These are phyloP conservation scores for Yarrowia yakushimensis DNA, from an alignment of 805 yeast genomes.

Conservation along the genomic window DNA sequence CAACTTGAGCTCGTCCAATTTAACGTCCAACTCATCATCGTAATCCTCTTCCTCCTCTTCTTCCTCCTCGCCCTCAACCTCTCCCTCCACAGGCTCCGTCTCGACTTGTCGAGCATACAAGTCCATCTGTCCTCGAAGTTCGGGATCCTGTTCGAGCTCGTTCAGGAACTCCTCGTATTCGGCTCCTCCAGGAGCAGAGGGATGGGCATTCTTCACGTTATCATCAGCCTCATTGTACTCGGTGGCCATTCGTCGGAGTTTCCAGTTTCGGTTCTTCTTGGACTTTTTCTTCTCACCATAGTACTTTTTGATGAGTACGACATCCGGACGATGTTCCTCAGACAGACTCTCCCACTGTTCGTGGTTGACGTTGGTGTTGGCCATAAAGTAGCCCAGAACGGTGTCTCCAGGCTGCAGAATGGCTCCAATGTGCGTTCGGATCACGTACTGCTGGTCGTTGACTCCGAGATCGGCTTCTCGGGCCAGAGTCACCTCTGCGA, in stretches of 20 bases:
- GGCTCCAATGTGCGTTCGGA: constrained; percentile 90
- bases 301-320: constrained; percentile 81
- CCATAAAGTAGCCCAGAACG: constrained; percentile 82
- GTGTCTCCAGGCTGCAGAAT: constrained; percentile 96
- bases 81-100: constrained; percentile 44
- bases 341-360: constrained; percentile 74
- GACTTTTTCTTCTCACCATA: constrained; percentile 76
- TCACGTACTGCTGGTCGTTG: constrained; percentile 76
- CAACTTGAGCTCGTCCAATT: constrained; percentile 68
- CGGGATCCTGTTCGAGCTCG: constrained; percentile 87
- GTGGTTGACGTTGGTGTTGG: constrained; percentile 83
- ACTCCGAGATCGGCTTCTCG: constrained; percentile 83
- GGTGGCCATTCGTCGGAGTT: constrained; percentile 94
- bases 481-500: constrained; percentile 91
- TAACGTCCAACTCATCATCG: constrained; percentile 28
- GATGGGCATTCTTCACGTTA: constrained; percentile 1
- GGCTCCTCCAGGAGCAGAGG: constrained; percentile 24
- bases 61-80: constrained; percentile 28
- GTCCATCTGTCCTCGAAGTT: constrained; percentile 76
- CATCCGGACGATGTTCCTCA: constrained; percentile 70
- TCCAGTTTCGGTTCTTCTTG: constrained; percentile 79
- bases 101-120: constrained; percentile 58
- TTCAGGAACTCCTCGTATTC: constrained; percentile 85
- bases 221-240: constrained; percentile 67
- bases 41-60: constrained; percentile 41